phyloP scores from a whole-genome alignment of 78 protist genomes.

The Blattamonas nauphoetae region DNA sequence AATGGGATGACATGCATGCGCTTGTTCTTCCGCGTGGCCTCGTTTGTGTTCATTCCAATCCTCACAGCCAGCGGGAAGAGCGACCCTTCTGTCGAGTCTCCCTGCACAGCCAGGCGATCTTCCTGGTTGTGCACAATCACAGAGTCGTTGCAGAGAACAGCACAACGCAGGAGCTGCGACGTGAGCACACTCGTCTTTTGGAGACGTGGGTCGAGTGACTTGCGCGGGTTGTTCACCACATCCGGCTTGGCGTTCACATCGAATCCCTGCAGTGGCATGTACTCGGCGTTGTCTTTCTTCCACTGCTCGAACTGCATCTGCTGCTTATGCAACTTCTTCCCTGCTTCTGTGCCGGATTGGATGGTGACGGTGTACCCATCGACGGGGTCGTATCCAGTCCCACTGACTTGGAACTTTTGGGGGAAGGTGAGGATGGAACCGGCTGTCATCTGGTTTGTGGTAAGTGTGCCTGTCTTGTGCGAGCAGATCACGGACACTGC shows the following conservation, averaged over 20 bases:
- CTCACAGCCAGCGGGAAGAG: slow-evolving; percentile 9
- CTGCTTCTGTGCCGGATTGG: too few relatives aligned
- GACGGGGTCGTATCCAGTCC: neutral
- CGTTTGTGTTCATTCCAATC: neutral
- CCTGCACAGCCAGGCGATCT: neutral
- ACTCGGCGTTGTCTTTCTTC: too few relatives aligned
- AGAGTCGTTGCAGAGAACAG: neutral
- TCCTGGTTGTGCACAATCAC: neutral
- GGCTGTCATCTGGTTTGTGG: slow-evolving; percentile 71
- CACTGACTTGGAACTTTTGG: neutral
- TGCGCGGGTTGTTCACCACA: too few relatives aligned
- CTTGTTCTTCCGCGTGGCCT: neutral
- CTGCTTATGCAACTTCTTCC: too few relatives aligned
- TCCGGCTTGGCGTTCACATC: too few relatives aligned
- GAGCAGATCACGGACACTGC: slow-evolving; percentile 63
- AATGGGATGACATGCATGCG: neutral
- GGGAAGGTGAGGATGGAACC: neutral
- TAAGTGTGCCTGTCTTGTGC: slow-evolving; percentile 95
- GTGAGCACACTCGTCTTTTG: too few relatives aligned
- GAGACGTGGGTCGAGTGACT: too few relatives aligned
- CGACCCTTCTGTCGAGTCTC: slow-evolving; percentile 16
- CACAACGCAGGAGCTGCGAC: too few relatives aligned
- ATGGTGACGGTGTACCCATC: too few relatives aligned
- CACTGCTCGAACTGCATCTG: too few relatives aligned
- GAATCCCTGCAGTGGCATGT: too few relatives aligned